Percentiles rank a stretch among this genome's conserved stretches.
These are phyloP conservation scores for Deinandra increscens DNA, from an alignment of 129 eudicot species.

Conservation along the genomic window DNA sequence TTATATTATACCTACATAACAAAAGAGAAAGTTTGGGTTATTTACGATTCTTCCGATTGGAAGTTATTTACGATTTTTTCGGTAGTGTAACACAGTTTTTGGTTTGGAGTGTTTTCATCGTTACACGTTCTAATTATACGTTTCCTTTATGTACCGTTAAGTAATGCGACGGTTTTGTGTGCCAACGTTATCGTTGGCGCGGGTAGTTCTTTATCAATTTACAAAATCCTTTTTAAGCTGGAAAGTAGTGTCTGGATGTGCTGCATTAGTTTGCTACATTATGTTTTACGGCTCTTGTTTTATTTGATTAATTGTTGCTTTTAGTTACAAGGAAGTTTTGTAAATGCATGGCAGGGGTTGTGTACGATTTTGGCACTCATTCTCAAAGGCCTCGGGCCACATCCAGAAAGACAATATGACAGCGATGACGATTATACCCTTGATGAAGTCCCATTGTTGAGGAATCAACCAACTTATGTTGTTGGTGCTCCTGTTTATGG, in stretches of 20 bases:
- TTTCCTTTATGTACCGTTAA: too few species aligned
- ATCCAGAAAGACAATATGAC: constrained; percentile 61
- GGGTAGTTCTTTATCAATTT: neutral
- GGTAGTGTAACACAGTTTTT: too few species aligned
- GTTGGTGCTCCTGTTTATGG: constrained; percentile 57
- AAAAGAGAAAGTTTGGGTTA: too few species aligned
- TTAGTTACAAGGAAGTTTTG: constrained; percentile 2
- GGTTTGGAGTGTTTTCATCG: too few species aligned
- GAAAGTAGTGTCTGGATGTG: neutral
- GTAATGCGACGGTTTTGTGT: too few species aligned
- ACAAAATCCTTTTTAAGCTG: neutral
- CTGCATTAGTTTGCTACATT: neutral
- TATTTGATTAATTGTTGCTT: constrained; percentile 7
- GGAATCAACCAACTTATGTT: constrained; percentile 63
- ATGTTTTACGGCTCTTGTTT: neutral
- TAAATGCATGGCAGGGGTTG: constrained; percentile 57
- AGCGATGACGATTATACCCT: constrained; percentile 79
- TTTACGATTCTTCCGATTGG: too few species aligned
- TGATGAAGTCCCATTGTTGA: constrained; percentile 73
- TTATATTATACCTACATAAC: too few species aligned
- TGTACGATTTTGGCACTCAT: constrained; percentile 63
- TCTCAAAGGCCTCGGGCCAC: constrained; percentile 85
- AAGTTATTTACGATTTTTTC: too few species aligned
- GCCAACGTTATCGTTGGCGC: too few species aligned
- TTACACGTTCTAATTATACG: too few species aligned